Evolutionary conservation across 257 asterid species (phyloP), one percentile per base, ranked within the genome.

Genomic region (Oldenlandia corymbosa): DNA sequence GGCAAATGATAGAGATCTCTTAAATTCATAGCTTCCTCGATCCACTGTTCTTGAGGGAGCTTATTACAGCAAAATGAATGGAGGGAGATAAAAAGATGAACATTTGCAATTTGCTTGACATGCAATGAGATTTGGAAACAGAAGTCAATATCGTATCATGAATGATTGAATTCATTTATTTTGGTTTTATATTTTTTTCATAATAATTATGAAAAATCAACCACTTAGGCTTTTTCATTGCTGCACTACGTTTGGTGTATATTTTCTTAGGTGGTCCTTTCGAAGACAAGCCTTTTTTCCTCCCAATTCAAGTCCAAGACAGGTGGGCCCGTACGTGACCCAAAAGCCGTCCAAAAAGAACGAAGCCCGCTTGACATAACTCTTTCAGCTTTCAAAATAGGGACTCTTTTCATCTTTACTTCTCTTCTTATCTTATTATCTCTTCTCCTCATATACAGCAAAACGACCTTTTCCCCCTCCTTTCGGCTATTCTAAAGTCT

Each of bases 151-250:
- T 45, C 23, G 21, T 18, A 47, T 20, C 20, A 20, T 50, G 28
- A 24, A 64, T 36, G 50, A 50, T 50, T 43, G 58, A 24, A 32
- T 7, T n/a, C 1, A 11, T 42, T 42, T 42, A 11, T 11, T 1
- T 5, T 10, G 10, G 4, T 1, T 2, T 43, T 43, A 3, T 39
- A 43, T 1, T 43, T 45, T 62, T 60, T 46, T 65, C 66, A 46
- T 30, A 58, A 67, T 30, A n/a, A n/a, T n/a, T n/a, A n/a, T n/a
- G n/a, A n/a, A n/a, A n/a, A n/a, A 64, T 64, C 60, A 64, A 18
- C 68, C 67, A 61, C 71, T 75, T 69, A 71, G 58, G 65, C 75
- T 76, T 71, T 72, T 63, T 49, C 64, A 5, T 16, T 32, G 70
- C 6, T 47, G 62, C 73, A 48, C 69, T 62, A 47, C 20, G 66